Percentiles rank a stretch among this genome's conserved stretches.
phyloP scores from a whole-genome alignment of 768 basidiomycete species.

The Chalciporus chontae region DNA sequence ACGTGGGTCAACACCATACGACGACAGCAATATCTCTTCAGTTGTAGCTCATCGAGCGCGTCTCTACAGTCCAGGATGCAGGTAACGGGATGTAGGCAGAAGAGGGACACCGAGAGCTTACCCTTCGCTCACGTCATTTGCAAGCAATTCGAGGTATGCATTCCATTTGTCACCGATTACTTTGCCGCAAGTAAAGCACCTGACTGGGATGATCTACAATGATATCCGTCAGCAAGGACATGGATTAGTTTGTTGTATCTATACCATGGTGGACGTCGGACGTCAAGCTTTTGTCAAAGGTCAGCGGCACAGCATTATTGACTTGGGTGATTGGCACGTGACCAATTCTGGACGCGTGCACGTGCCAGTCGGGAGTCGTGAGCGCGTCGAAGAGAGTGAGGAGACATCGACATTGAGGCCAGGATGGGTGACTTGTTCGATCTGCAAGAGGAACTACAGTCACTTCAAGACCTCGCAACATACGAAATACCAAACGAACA shows the following conservation, averaged over 20 bases:
- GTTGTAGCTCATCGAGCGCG: constrained; percentile 81
- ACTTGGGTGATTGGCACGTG: constrained; percentile 5
- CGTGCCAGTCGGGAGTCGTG: constrained; percentile 24
- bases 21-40: constrained; percentile 94
- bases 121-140: constrained; percentile 86
- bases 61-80: constrained; percentile 48
- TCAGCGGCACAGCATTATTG: too few relatives aligned
- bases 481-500: constrained; percentile 69
- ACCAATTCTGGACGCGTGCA: constrained; percentile 14
- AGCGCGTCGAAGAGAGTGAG: constrained; percentile 6
- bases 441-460: constrained; percentile 73
- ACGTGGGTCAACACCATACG: constrained; percentile 98
- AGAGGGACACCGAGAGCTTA: constrained; percentile 35
- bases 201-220: constrained; percentile 86
- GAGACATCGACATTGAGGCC: neutral
- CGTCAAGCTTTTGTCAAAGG: too few relatives aligned
- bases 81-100: neutral
- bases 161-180: constrained; percentile 97
- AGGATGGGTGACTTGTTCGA: constrained; percentile 53
- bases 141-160: constrained; percentile 76
- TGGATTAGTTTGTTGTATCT: neutral
- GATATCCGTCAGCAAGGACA: neutral
- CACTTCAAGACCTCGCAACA: constrained; percentile 52
- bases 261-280: constrained; percentile 22
- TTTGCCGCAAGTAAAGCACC: constrained; percentile 96